Base-by-base conservation (phyloP, 306 rosid species). In the Acacia crassicarpa region DNA sequence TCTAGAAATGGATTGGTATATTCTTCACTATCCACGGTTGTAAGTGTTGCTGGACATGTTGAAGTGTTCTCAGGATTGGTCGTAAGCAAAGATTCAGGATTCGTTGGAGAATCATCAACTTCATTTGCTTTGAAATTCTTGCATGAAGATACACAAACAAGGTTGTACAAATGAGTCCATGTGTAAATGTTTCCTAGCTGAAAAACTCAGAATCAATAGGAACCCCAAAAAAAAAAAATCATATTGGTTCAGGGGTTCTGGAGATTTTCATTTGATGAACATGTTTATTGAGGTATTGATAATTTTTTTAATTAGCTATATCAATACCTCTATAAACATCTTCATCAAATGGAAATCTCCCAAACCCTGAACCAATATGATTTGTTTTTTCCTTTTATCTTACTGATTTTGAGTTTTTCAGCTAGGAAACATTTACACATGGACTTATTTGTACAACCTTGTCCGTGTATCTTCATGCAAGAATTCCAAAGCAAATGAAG, bases 121-220 rank as follows among this genome's bases (percentile, higher is more conserved):
- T 46, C 23, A 44, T 41, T 46, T n/a, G 48, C 20, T 45, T 27
- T 45, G 22, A 8, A 61, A 75, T 49, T 14, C 46, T 44, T 49
- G 78, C 78, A 58, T 59, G 87, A 81, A 77, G 45, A 83, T 68
- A 51, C 4, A 54, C 85, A 83, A 72, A 86, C 81, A 75, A 83
- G 48, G 54, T 75, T 63, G 84, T 86, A 81, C 45, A 81, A 79
- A 38, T 77, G 80, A 74, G 87, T 25, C 89, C 89, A 86, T 70
- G 69, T n/a, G 74, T 49, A 86, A 51, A 78, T 38, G 78, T 27
- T 27, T 38, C 81, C 87, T n/a, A 83, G 17, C 87, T 83, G 85
- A 33, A 40, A 30, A 23, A 69, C 76, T 35, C 85, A 81, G 5
- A 59, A 61, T 16, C 19, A n/a, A n/a, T n/a, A n/a, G n/a, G n/a